Conservation (phyloP, 2,329 filamentous ascomycete genomes). For the Fusarium hostae region DNA sequence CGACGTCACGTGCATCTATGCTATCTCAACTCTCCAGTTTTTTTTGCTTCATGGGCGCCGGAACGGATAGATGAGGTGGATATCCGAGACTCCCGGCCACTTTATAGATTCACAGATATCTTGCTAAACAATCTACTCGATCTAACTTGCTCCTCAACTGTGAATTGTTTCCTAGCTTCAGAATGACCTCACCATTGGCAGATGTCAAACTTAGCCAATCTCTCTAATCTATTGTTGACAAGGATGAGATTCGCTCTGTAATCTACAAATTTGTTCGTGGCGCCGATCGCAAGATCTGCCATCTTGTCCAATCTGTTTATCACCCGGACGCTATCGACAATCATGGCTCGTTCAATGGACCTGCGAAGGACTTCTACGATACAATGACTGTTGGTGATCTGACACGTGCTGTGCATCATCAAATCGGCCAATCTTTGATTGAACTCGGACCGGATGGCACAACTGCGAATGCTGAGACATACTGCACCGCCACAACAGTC, state of each 20-base stretch:
- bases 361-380: not conserved
- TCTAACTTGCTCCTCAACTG: not conserved
- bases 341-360: not conserved
- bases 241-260: not conserved
- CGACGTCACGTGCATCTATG: conserved; percentile 38
- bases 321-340: not conserved
- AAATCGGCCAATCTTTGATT: not conserved
- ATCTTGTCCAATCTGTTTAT: not conserved
- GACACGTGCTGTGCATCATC: not conserved
- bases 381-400: not conserved
- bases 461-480: not conserved
- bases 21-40: not conserved
- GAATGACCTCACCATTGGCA: not conserved
- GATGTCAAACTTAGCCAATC: not conserved
- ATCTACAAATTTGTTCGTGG: not conserved
- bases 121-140: not conserved
- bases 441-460: not conserved
- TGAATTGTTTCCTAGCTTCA: not conserved
- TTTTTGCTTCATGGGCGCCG: not conserved
- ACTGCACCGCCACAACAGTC: not conserved
- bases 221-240: not conserved
- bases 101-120: not conserved
- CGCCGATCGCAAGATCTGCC: not conserved
- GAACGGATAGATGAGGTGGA: not conserved
- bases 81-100: not conserved